phyloP scores from a whole-genome alignment of 495 filamentous ascomycete species.

The Lasiosphaeris hirsuta region DNA sequence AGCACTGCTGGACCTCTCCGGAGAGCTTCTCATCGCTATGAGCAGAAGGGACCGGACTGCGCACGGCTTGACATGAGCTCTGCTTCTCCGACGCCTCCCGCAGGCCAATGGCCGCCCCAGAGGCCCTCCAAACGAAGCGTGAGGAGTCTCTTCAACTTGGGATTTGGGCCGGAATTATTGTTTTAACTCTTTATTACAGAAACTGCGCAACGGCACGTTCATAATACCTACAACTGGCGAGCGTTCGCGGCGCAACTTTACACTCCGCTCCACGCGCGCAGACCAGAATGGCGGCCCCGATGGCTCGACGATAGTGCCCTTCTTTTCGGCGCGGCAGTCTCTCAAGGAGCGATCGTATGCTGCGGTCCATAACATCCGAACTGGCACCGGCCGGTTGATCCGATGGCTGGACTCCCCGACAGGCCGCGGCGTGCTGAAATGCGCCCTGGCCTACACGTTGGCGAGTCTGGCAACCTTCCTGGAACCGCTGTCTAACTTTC shows the following conservation, averaged over 20 bases:
- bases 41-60: slow-evolving; percentile 5
- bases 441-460: slow-evolving; percentile 85
- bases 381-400: slow-evolving; percentile 25
- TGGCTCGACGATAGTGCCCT: not conserved
- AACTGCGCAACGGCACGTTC: slow-evolving; percentile 60
- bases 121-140: slow-evolving; percentile 38
- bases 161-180: not conserved
- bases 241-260: slow-evolving; percentile 55
- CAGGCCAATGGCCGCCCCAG: slow-evolving; percentile 31
- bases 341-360: slow-evolving; percentile 26
- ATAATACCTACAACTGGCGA: slow-evolving; percentile 60
- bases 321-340: slow-evolving; percentile 20
- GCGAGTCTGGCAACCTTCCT: slow-evolving; percentile 87
- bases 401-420: slow-evolving; percentile 48
- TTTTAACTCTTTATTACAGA: slow-evolving; percentile 25
- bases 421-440: slow-evolving; percentile 82
- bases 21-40: slow-evolving; percentile 6
- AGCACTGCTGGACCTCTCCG: not conserved
- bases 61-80: slow-evolving; percentile 29
- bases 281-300: slow-evolving; percentile 29
- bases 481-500: slow-evolving; percentile 61
- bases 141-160: slow-evolving; percentile 5
- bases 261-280: slow-evolving; percentile 41
- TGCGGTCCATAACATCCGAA: slow-evolving; percentile 28
- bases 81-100: slow-evolving; percentile 20